These are phyloP conservation scores for Phaffia rhodozyma DNA, from an alignment of 1,284 basidiomycete species.

Conservation along the genomic window DNA sequence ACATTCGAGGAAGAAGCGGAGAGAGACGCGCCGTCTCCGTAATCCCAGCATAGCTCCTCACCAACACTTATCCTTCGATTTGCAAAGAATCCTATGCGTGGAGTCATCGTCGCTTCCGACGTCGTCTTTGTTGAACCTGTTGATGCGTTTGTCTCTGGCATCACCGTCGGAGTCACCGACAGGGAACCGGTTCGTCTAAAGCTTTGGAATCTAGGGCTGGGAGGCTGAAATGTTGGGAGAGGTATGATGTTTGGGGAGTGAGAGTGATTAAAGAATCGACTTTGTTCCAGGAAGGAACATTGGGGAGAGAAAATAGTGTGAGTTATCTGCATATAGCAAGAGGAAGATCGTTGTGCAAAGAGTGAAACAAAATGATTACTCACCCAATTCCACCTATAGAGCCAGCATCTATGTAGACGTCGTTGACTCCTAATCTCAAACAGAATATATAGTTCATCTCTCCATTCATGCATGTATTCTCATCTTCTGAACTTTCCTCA, in stretches of 20 bases:
- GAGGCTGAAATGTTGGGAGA: slow-evolving; percentile 14
- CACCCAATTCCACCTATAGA: slow-evolving; percentile 21
- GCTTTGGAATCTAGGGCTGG: not conserved
- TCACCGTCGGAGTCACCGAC: too few species aligned
- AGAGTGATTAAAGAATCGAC: slow-evolving; percentile 25
- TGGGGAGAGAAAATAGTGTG: not conserved
- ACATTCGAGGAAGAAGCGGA: not conserved
- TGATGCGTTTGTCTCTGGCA: too few species aligned
- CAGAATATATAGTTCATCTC: slow-evolving; percentile 20
- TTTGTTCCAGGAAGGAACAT: not conserved
- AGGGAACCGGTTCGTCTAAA: too few species aligned
- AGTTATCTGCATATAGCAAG: not conserved
- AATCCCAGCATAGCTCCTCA: slow-evolving; percentile 17
- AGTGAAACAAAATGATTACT: not conserved
- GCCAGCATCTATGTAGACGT: slow-evolving; percentile 20
- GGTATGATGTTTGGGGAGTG: slow-evolving; percentile 21
- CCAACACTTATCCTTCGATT: not conserved
- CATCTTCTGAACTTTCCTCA: not conserved
- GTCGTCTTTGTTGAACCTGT: too few species aligned
- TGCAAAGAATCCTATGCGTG: slow-evolving; percentile 22
- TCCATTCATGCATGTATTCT: not conserved
- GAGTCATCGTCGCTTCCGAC: not conserved
- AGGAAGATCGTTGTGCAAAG: not conserved
- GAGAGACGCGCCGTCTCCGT: slow-evolving; percentile 4
- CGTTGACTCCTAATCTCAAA: slow-evolving; percentile 10